A percentile compares a stretch with the other conserved stretches of the same genome.
phyloP scores from a whole-genome alignment of 768 basidiomycete genomes.

The Dacryopinax spathularia region DNA sequence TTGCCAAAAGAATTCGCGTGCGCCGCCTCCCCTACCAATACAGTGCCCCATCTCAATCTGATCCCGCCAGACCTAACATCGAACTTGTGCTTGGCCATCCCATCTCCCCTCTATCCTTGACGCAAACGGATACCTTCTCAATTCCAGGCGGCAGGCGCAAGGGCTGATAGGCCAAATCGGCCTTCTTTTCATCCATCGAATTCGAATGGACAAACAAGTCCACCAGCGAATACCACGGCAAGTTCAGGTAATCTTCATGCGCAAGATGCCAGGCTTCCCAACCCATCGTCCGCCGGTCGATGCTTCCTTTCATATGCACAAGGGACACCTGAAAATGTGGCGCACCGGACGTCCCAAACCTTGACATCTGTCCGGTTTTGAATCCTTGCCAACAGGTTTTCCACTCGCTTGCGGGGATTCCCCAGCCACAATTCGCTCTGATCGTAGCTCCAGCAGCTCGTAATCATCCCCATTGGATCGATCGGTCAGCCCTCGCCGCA shows the following conservation, averaged over 20 bases:
- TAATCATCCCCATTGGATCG: background rate
- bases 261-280: background rate
- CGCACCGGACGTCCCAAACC: background rate
- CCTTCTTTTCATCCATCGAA: too few species aligned
- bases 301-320: background rate
- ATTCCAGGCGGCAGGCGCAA: too few species aligned
- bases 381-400: conserved; percentile 3
- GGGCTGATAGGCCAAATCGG: too few species aligned
- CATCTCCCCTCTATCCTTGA: background rate
- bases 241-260: background rate
- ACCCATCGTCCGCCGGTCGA: background rate
- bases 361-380: conserved; percentile 1
- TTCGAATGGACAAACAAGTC: too few species aligned
- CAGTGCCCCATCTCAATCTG: conserved; percentile 1
- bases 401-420: background rate
- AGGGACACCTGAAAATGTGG: conserved; percentile 1
- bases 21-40: background rate
- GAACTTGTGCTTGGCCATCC: background rate
- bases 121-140: too few species aligned
- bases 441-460: background rate
- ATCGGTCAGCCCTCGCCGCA: background rate
- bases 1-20: background rate
- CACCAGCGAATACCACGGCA: background rate
- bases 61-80: background rate
- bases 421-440: background rate